phyloP scores from a whole-genome alignment of 495 filamentous ascomycete genomes.

The Hyaloscypha hepaticicola region DNA sequence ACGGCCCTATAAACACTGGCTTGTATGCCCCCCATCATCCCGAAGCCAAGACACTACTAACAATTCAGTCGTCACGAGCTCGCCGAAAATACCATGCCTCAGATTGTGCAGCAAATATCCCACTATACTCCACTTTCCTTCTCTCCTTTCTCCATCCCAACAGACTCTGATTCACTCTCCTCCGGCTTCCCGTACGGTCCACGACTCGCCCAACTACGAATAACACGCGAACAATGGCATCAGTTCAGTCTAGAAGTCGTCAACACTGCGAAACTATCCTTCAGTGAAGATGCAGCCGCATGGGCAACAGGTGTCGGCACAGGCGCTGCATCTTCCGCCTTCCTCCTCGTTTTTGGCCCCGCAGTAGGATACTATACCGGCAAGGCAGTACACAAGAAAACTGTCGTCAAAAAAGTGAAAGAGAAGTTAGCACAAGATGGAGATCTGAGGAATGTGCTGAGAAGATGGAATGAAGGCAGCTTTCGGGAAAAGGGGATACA shows the following conservation, averaged over 20 bases:
- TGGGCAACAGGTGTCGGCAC: constrained; percentile 26
- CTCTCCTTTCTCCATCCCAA: constrained; percentile 14
- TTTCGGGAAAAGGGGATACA: constrained; percentile 24
- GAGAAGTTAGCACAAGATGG: constrained; percentile 23
- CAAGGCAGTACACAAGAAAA: constrained; percentile 21
- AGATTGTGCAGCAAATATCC: not conserved
- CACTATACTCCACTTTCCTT: constrained; percentile 1
- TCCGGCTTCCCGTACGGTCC: constrained; percentile 24
- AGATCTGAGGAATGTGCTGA: constrained; percentile 19
- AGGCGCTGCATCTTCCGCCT: constrained; percentile 14
- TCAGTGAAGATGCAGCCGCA: constrained; percentile 23
- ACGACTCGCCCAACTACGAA: constrained; percentile 13
- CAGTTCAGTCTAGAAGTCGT: constrained; percentile 25
- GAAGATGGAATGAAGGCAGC: constrained; percentile 20
- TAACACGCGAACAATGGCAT: constrained; percentile 24
- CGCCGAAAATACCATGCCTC: constrained; percentile 1
- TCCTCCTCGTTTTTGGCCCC: constrained; percentile 23
- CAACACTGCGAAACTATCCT: constrained; percentile 17
- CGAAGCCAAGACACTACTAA: not conserved
- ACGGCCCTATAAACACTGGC: constrained; percentile 11
- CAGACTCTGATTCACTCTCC: constrained; percentile 14
- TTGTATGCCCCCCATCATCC: constrained; percentile 1
- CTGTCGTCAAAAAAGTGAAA: constrained; percentile 22
- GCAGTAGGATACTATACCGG: constrained; percentile 25
- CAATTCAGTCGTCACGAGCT: constrained; percentile 9